These are phyloP conservation scores for Conidiobolus incongruus DNA, from an alignment of 371 early-diverging fungal genomes.

Conservation along the genomic window DNA sequence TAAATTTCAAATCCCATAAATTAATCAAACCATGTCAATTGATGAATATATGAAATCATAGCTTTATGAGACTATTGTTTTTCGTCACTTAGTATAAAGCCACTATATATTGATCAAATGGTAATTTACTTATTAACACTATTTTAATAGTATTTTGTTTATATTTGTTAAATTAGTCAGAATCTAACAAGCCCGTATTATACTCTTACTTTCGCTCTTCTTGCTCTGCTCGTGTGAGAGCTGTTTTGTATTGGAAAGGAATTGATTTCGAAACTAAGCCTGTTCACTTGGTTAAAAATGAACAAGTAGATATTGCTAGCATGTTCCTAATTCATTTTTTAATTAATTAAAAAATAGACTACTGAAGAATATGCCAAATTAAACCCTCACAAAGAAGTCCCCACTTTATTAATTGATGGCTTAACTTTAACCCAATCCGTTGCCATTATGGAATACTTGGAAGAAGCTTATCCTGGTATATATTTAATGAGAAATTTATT, in stretches of 20 bases:
- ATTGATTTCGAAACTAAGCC: slow-evolving; percentile 33
- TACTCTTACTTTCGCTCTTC: slow-evolving; percentile 58
- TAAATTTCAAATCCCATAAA: too few relatives aligned
- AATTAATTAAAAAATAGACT: slow-evolving; percentile 10
- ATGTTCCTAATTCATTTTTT: not conserved
- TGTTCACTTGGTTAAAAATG: slow-evolving; percentile 41
- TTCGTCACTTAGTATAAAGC: too few relatives aligned
- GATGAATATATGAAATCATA: too few relatives aligned
- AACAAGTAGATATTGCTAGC: slow-evolving; percentile 24
- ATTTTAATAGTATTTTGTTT: not conserved
- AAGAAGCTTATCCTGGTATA: slow-evolving; percentile 42
- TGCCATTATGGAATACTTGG: slow-evolving; percentile 74
- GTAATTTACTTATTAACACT: too few relatives aligned
- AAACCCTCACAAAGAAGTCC: slow-evolving; percentile 49
- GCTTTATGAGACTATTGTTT: too few relatives aligned
- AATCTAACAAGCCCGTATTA: slow-evolving; percentile 17
- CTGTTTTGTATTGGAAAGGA: slow-evolving; percentile 46
- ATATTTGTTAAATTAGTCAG: not conserved
- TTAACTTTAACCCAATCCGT: slow-evolving; percentile 34
- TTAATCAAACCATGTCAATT: too few relatives aligned
- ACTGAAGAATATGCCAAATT: slow-evolving; percentile 22
- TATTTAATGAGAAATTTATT: not conserved
- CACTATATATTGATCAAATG: too few relatives aligned
- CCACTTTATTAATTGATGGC: slow-evolving; percentile 36
- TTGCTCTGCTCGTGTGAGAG: slow-evolving; percentile 55